Evolutionary conservation across 257 asterid species (phyloP).

Genomic region (Ehretia macrophylla): DNA sequence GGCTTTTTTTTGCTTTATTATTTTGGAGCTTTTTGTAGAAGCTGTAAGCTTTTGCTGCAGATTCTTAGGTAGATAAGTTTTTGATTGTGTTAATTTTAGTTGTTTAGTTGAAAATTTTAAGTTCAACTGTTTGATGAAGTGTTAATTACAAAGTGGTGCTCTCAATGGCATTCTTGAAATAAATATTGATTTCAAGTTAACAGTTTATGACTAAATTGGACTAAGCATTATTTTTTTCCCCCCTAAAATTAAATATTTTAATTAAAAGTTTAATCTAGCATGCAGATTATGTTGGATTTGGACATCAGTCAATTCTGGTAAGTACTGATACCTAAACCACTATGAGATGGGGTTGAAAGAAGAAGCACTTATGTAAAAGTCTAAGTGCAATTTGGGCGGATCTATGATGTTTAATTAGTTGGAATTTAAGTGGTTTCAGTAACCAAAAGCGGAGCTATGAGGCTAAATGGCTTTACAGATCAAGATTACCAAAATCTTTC

Average conservation of each 20-base stretch:
- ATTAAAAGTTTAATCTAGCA: too few relatives aligned
- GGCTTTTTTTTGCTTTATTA: constrained; percentile 4
- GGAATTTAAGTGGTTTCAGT: neutral
- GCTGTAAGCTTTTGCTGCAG: neutral
- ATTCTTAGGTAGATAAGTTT: neutral
- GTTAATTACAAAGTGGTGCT: constrained; percentile 11
- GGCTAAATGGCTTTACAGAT: neutral
- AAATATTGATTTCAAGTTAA: neutral
- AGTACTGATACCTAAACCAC: neutral
- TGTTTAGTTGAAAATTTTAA: constrained; percentile 7
- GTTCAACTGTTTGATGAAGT: constrained; percentile 19
- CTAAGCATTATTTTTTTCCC: neutral
- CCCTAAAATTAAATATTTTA: neutral
- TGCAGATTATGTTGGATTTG: neutral
- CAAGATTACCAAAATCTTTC: neutral
- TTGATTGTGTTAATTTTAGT: neutral
- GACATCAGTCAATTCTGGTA: neutral
- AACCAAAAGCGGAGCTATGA: neutral
- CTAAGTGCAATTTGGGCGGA: neutral
- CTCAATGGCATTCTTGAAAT: neutral
- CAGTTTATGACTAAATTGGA: neutral
- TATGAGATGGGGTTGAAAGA: too few relatives aligned
- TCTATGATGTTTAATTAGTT: neutral
- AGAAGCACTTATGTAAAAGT: too few relatives aligned
- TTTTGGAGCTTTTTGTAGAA: constrained; percentile 1